Evolutionary conservation across 805 yeast species (phyloP).

Genomic region (Yarrowia yakushimensis): DNA sequence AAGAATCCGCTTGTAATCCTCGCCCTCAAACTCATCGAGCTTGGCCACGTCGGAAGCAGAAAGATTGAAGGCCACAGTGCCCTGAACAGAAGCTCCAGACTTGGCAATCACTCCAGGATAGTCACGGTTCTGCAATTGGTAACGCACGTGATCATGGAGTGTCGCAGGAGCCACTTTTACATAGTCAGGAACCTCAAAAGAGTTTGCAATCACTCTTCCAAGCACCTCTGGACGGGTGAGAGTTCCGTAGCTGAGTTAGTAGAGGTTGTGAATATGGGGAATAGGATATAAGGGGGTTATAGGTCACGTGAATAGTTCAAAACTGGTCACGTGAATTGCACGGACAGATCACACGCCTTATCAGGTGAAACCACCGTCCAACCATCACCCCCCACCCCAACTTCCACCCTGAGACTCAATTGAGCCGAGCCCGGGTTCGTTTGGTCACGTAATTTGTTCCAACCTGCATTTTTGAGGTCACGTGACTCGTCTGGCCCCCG

Average conservation of each 20-base stretch:
- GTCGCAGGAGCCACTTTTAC: neutral
- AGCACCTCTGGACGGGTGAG: conserved; percentile 14
- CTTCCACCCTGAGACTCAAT: too few species aligned
- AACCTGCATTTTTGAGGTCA: neutral
- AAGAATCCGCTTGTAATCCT: conserved; percentile 1
- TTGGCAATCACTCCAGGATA: conserved; percentile 5
- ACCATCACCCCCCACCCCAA: too few species aligned
- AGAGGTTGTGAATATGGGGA: neutral
- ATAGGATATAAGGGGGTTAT: neutral
- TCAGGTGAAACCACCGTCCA: too few species aligned
- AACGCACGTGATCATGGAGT: neutral
- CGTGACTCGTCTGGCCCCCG: neutral
- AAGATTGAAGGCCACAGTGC: conserved; percentile 9
- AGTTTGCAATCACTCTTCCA: conserved; percentile 16
- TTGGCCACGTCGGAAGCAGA: conserved; percentile 1
- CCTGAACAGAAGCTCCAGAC: neutral
- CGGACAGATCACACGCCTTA: too few species aligned
- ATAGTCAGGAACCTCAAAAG: conserved; percentile 2
- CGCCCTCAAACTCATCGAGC: neutral
- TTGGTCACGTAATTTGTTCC: too few species aligned
- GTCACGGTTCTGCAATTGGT: neutral
- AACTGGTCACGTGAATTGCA: too few species aligned
- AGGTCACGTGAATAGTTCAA: neutral
- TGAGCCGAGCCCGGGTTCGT: too few species aligned
- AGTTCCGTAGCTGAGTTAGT: conserved; percentile 15